Evolutionary conservation across 352 stramenopile genomes (phyloP), one percentile per base, ranked within the genome.

Genomic region (Globisporangium spinosum): DNA sequence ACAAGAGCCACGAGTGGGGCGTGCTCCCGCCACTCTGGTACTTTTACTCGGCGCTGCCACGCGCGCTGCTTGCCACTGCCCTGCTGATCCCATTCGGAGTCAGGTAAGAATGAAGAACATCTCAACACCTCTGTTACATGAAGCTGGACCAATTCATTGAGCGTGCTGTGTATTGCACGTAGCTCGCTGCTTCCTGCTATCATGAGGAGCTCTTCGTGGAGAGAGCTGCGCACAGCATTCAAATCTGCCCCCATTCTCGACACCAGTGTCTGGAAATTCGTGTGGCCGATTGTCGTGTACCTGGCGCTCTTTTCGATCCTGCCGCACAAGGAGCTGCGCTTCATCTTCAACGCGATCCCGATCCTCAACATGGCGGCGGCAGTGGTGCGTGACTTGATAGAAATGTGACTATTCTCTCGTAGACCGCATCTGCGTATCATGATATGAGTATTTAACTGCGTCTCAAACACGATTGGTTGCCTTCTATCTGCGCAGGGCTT

Each of bases 241-340:
- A 72, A 73, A 56, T 66, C 73, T 8, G 78, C 78, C 3, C 68
- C 82, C 10, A 25, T 94, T 1, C 0, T 91, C 1, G 82, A 93
- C 54, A 70, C 71, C 25, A 79, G 73, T 6, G 84, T 94, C 7
- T 38, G 76, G 53, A 76, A 78, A 27, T 77, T 91, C 60, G 71
- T 85, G 45, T 91, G 82, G 82, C 86, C 86, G 0, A 72, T 89
- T 25, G 74, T 91, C 32, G 71, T 86, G 35, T 99, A 99, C 76
- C 70, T 99, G 8, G 73, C 71, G 17, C 78, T 99, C 6, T 99
- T 98, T 72, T 99, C 97, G 0, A 71, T 97, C 32, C 79, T 99
- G 20, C 97, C 96, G 13, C 98, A 99, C 83, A 99, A 99, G 74
- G 98, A 99, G 76, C 87, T 99, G 13, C 85, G 97, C 60, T 99